A percentile compares a stretch with the other conserved stretches of the same genome.
Evolutionary conservation across 768 basidiomycete genomes (phyloP).

Genomic region (Imleria badia): DNA sequence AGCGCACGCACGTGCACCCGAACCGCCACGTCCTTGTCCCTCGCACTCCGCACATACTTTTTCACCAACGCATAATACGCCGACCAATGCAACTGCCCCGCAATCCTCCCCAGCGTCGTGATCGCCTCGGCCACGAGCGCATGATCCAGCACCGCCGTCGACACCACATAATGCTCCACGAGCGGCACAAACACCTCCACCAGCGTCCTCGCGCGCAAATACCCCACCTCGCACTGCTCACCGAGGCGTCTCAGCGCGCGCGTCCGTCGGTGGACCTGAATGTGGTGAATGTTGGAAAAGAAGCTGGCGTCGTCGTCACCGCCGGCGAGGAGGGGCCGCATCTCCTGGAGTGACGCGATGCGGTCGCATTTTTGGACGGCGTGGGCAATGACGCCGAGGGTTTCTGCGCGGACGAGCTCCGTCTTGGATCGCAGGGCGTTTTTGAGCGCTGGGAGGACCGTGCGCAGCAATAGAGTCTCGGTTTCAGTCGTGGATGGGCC

Average conservation of each 20-base stretch:
- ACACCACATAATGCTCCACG: slow-evolving; percentile 74
- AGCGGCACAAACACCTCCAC: slow-evolving; percentile 86
- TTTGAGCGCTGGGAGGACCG: slow-evolving; percentile 77
- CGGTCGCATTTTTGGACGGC: slow-evolving; percentile 64
- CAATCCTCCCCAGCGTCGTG: slow-evolving; percentile 70
- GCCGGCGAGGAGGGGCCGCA: slow-evolving; percentile 75
- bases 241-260: slow-evolving; percentile 83
- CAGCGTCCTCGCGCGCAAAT: slow-evolving; percentile 66
- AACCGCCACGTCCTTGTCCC: slow-evolving; percentile 67
- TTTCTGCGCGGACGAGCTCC: slow-evolving; percentile 85
- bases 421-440: slow-evolving; percentile 75
- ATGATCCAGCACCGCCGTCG: slow-evolving; percentile 67
- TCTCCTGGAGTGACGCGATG: slow-evolving; percentile 67
- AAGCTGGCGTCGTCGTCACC: slow-evolving; percentile 96
- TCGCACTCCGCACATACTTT: slow-evolving; percentile 72
- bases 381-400: slow-evolving; percentile 74
- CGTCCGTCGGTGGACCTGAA: slow-evolving; percentile 87
- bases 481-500: slow-evolving; percentile 38
- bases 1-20: slow-evolving; percentile 83
- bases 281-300: slow-evolving; percentile 94
- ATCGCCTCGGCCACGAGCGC: slow-evolving; percentile 92
- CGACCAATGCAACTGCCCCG: slow-evolving; percentile 78
- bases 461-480: slow-evolving; percentile 57
- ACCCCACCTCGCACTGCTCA: slow-evolving; percentile 68
- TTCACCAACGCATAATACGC: slow-evolving; percentile 79